Base-by-base conservation (phyloP, 208 protist genomes). In the Leishmania guyanensis region DNA sequence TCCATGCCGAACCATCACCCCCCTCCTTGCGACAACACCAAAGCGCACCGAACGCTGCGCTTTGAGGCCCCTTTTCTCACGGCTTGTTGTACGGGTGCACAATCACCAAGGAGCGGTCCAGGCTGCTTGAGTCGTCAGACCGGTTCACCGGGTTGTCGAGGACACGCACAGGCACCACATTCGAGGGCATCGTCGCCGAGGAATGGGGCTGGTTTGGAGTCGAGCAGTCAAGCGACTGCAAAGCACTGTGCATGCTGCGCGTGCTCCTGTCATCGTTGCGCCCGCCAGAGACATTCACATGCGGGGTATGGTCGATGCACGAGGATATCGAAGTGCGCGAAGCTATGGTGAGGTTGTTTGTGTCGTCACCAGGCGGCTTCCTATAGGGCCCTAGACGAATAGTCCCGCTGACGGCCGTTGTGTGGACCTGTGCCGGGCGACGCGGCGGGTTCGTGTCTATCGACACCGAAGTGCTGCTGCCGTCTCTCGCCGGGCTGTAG, bases 371-470 rank as follows among this genome's bases (percentile, higher is more conserved):
- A n/a, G 33, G 10, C 56, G 53, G 53, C 10, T 2, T 20, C 53
- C 26, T 22, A 75, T 71, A 80, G 10, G 75, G 68, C 46, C 75
- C 78, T 6, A 80, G 68, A 70, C 71, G 83, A 29, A 86, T 83
- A 3, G 58, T 48, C 5, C 20, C 72, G 48, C 51, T 75, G 5
- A 51, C 64, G 5, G 79, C 53, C 10, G 70, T 69, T 51, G 76
- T 51, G 22, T 73, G 50, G 39, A 84, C 51, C 2, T 50, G 20
- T 22, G 46, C 54, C 16, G 72, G 9, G 22, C 39, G 50, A 36
- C 3, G 64, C 62, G 9, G 65, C 10, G 1, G n/a, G 26, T 64
- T n/a, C 26, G 29, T 14, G 58, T n/a, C 26, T 10, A 29, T 33
- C 26, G 58, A n/a, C 26, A 33, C 29, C 29, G 29, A 43, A 29